These are phyloP conservation scores for Quercus mongolica DNA, from an alignment of 306 rosid genomes.

Conservation along the genomic window DNA sequence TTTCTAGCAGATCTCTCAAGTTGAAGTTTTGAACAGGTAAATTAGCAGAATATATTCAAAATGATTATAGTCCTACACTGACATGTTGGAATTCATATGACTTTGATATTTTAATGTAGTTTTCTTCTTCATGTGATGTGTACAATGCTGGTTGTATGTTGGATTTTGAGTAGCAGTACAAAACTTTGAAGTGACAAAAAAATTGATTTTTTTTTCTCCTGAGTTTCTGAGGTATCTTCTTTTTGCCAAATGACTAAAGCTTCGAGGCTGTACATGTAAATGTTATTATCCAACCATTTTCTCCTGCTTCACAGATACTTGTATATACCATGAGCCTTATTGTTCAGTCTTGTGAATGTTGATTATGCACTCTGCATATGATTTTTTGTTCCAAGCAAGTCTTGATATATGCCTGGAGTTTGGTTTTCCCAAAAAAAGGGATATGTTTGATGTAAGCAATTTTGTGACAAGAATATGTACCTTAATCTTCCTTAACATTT, in stretches of 20 bases:
- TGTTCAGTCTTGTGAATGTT: not conserved
- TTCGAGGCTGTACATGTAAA: not conserved
- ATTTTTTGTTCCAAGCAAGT: not conserved
- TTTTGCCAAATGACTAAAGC: not conserved
- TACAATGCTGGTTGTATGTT: conserved; percentile 6
- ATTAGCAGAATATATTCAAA: conserved; percentile 9
- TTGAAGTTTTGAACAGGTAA: conserved; percentile 31
- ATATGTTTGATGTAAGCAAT: not conserved
- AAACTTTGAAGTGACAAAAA: conserved; percentile 10
- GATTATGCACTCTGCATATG: not conserved
- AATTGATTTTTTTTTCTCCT: not conserved
- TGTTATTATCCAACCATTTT: not conserved
- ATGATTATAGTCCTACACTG: conserved; percentile 7
- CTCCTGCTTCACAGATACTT: not conserved
- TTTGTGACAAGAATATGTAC: not conserved
- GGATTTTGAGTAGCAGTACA: conserved; percentile 9
- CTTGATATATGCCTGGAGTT: not conserved
- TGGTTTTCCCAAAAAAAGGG: not conserved
- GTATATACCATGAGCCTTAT: not conserved
- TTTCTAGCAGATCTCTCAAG: conserved; percentile 11
- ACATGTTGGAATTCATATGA: not conserved
- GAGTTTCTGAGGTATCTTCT: not conserved
- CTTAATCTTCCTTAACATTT: not conserved
- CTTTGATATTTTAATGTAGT: conserved; percentile 11
- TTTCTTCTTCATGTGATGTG: conserved; percentile 1